A percentile compares a stretch with the other conserved stretches of the same genome.
phyloP scores from a whole-genome alignment of 768 basidiomycete genomes.

The Cystobasidium tubakii region DNA sequence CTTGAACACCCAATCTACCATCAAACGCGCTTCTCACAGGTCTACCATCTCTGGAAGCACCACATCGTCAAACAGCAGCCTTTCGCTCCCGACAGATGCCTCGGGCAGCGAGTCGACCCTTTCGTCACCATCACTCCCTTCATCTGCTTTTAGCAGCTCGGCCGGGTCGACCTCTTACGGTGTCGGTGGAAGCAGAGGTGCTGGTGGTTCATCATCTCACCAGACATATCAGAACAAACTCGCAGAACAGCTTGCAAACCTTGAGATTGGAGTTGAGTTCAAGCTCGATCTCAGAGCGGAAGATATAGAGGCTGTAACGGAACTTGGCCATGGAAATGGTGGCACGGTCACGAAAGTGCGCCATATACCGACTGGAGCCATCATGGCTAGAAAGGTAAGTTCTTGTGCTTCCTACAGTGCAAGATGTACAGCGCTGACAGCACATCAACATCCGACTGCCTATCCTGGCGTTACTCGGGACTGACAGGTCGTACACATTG shows the following conservation, averaged over 20 bases:
- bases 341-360: conserved; percentile 95
- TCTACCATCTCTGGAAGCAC: background rate
- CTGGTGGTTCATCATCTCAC: conserved; percentile 23
- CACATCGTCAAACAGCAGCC: conserved; percentile 10
- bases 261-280: conserved; percentile 72
- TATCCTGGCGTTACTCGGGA: background rate
- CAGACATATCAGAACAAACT: conserved; percentile 60
- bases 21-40: conserved; percentile 29
- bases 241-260: conserved; percentile 73
- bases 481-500: conserved; percentile 80
- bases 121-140: conserved; percentile 54
- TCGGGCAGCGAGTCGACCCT: conserved; percentile 51
- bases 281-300: conserved; percentile 76
- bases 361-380: conserved; percentile 78
- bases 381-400: conserved; percentile 96
- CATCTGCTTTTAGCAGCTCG: conserved; percentile 48
- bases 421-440: too few species aligned
- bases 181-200: conserved; percentile 14
- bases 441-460: too few species aligned
- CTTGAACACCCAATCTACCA: conserved; percentile 16
- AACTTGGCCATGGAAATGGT: conserved; percentile 92
- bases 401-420: too few species aligned
- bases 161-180: conserved; percentile 54
- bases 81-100: conserved; percentile 22
- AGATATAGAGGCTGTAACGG: conserved; percentile 80